Conservation (phyloP, 495 filamentous ascomycete species). For the Acidomyces sp. region DNA sequence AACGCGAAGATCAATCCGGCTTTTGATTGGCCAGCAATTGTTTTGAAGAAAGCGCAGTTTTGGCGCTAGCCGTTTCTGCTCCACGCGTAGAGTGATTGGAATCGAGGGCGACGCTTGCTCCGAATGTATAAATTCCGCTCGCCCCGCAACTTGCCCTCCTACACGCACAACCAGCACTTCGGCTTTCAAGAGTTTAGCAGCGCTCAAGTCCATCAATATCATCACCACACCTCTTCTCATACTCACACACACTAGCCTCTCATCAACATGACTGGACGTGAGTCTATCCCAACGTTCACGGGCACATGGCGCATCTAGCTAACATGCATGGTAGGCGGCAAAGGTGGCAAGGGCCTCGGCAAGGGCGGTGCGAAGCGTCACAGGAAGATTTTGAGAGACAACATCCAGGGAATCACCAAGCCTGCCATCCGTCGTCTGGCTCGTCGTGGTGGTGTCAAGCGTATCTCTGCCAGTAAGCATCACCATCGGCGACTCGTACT, state of each 20-base stretch:
- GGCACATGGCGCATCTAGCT: too few species aligned
- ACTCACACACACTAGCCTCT: conserved; percentile 23
- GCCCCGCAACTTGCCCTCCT: conserved; percentile 3
- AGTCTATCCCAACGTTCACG: too few species aligned
- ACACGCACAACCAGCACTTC: conserved; percentile 1
- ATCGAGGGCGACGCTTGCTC: too few species aligned
- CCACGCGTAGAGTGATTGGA: too few species aligned
- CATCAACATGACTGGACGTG: conserved; percentile 89
- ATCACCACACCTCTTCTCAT: conserved; percentile 24
- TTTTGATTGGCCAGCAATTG: background rate
- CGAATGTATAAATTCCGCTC: background rate
- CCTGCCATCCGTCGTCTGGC: conserved; percentile 99
- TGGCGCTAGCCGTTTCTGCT: too few species aligned
- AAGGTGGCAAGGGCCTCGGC: conserved; percentile 39
- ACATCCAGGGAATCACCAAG: conserved; percentile 96
- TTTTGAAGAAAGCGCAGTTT: too few species aligned
- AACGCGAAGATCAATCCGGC: background rate
- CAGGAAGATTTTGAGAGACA: conserved; percentile 38
- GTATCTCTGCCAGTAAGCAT: conserved; percentile 86
- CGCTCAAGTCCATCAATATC: conserved; percentile 18
- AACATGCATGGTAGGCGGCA: conserved; percentile 34
- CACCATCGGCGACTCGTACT: background rate
- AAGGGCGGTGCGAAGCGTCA: conserved; percentile 56
- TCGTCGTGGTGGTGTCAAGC: conserved; percentile 49
- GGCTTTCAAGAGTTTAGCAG: conserved; percentile 3